Percentiles rank a stretch among this genome's conserved stretches.
Evolutionary conservation across 2,329 filamentous ascomycete genomes (phyloP).

Genomic region (Aureobasidium sp.): DNA sequence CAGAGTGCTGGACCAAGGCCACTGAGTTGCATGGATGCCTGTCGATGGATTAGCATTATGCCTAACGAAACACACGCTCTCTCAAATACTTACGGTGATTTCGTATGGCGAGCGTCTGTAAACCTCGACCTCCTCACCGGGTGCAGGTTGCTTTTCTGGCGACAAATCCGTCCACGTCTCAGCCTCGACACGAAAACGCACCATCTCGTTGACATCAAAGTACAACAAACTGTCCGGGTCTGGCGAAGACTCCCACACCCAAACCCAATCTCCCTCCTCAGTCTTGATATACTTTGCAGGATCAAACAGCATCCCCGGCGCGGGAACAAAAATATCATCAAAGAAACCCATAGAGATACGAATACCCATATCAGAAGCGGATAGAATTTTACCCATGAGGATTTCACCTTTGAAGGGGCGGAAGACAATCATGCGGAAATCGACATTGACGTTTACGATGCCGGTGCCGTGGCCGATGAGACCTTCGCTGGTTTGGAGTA

Average conservation of each 20-base stretch:
- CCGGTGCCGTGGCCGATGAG: slow-evolving; percentile 89
- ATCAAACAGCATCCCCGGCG: slow-evolving; percentile 60
- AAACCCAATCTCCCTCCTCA: slow-evolving; percentile 53
- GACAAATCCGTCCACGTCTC: slow-evolving; percentile 91
- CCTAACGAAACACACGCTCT: neutral
- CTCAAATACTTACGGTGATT: slow-evolving; percentile 39
- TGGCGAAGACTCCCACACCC: slow-evolving; percentile 68
- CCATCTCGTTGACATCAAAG: slow-evolving; percentile 84
- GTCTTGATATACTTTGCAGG: slow-evolving; percentile 54
- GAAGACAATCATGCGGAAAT: slow-evolving; percentile 90
- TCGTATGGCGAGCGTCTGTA: slow-evolving; percentile 62
- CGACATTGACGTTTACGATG: slow-evolving; percentile 89
- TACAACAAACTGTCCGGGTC: slow-evolving; percentile 56
- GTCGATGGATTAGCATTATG: neutral
- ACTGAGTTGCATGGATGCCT: slow-evolving; percentile 39
- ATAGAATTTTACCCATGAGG: slow-evolving; percentile 73
- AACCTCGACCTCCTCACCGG: slow-evolving; percentile 53
- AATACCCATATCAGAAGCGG: slow-evolving; percentile 63
- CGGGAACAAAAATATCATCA: slow-evolving; percentile 75
- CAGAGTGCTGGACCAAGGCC: slow-evolving; percentile 40
- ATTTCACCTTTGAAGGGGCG: slow-evolving; percentile 94
- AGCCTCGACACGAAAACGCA: slow-evolving; percentile 74
- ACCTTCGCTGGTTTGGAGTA: slow-evolving; percentile 83
- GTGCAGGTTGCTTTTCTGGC: slow-evolving; percentile 64
- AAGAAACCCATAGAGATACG: slow-evolving; percentile 88